Percentiles rank a stretch among this genome's conserved stretches.
phyloP scores from a whole-genome alignment of 2,329 filamentous ascomycete genomes.

The Leptographium wingfieldii region DNA sequence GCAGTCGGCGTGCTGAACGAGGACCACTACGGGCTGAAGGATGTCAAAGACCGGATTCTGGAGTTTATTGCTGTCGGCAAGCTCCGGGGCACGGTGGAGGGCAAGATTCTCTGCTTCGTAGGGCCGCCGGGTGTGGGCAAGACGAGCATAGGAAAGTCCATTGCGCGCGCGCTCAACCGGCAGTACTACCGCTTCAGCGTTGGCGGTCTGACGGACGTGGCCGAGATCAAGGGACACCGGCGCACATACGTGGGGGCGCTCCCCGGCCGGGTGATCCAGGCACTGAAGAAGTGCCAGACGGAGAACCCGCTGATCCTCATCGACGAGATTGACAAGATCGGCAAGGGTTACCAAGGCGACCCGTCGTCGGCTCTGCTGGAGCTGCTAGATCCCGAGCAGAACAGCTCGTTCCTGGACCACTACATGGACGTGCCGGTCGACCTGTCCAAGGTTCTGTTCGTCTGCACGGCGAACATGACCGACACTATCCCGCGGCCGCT shows the following conservation, averaged over 20 bases:
- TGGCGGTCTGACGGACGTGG: constrained; percentile 90
- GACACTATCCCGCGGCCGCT: constrained; percentile 93
- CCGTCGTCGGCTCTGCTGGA: constrained; percentile 90
- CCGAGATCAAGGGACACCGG: constrained; percentile 95
- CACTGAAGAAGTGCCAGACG: constrained; percentile 96
- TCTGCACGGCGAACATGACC: constrained; percentile 98
- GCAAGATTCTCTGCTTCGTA: constrained; percentile 96
- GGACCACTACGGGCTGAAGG: constrained; percentile 92
- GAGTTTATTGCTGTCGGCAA: constrained; percentile 99
- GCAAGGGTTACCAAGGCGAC: constrained; percentile 89
- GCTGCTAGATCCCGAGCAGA: constrained; percentile 91
- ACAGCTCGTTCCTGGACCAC: constrained; percentile 92
- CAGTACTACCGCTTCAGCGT: constrained; percentile 99
- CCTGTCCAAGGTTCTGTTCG: constrained; percentile 92
- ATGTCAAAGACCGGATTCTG: constrained; percentile 95
- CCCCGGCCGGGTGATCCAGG: constrained; percentile 93
- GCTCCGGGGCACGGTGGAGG: constrained; percentile 89
- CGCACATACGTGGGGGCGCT: constrained; percentile 93
- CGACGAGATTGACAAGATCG: constrained; percentile 97
- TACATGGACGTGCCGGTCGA: constrained; percentile 98
- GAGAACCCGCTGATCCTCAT: constrained; percentile 96
- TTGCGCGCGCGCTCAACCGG: constrained; percentile 83
- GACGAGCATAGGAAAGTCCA: constrained; percentile 97
- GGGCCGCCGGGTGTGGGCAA: constrained; percentile 96
- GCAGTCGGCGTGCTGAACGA: constrained; percentile 85